Evolutionary conservation across 352 stramenopile genomes (phyloP).

Genomic region (Globisporangium solare): DNA sequence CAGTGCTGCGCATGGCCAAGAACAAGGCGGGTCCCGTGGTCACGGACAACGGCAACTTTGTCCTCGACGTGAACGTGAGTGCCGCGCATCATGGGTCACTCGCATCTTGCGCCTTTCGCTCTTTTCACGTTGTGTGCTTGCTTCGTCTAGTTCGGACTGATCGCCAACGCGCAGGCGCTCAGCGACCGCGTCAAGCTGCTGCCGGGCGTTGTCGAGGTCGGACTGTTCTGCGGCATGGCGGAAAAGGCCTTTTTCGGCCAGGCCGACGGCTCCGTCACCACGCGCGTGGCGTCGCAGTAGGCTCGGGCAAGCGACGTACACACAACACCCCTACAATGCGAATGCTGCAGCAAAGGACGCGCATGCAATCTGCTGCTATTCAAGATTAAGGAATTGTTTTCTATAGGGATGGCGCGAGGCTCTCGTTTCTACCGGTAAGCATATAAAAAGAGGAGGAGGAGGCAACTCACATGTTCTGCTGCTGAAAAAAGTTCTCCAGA

Average conservation of each 20-base stretch:
- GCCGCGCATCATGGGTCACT: too few species aligned
- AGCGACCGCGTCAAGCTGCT: slow-evolving; percentile 73
- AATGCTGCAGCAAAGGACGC: not conserved
- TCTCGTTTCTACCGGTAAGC: too few species aligned
- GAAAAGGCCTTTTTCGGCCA: slow-evolving; percentile 87
- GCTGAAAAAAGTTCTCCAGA: slow-evolving; percentile 64
- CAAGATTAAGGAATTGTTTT: slow-evolving; percentile 1
- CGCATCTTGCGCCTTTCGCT: not conserved
- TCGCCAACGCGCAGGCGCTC: slow-evolving; percentile 62
- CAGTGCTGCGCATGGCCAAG: slow-evolving; percentile 81
- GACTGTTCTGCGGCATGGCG: slow-evolving; percentile 86
- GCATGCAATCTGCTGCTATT: not conserved
- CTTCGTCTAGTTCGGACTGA: slow-evolving; percentile 52
- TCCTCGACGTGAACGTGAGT: slow-evolving; percentile 78
- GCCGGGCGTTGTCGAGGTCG: slow-evolving; percentile 85
- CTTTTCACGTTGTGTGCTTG: too few species aligned
- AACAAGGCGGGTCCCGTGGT: slow-evolving; percentile 95
- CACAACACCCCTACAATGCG: not conserved
- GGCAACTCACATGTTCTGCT: not conserved
- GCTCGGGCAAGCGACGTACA: slow-evolving; percentile 4
- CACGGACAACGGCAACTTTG: slow-evolving; percentile 95
- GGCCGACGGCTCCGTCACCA: slow-evolving; percentile 77
- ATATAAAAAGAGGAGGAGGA: too few species aligned
- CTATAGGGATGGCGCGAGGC: not conserved
- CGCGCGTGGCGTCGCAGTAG: slow-evolving; percentile 26